Percentiles rank a stretch among this genome's conserved stretches.
Conservation (phyloP, 2,329 filamentous ascomycete genomes). For the Colletotrichum camelliae region DNA sequence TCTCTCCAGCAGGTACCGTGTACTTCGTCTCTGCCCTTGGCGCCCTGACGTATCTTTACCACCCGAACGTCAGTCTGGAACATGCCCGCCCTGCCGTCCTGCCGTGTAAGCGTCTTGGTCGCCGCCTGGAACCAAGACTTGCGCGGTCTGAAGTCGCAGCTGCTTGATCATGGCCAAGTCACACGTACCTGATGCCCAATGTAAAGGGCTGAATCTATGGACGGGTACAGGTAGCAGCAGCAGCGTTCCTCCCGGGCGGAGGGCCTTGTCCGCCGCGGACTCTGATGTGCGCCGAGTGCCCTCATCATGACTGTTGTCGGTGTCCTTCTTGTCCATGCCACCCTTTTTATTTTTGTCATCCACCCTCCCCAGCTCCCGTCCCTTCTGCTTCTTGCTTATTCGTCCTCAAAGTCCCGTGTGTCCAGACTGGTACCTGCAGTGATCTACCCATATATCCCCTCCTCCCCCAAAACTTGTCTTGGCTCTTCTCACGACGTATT, state of each 20-base stretch:
- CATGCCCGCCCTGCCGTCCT: background rate
- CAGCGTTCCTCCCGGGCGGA: background rate
- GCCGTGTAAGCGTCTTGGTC: slow-evolving; percentile 7
- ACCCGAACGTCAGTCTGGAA: background rate
- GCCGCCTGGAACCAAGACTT: background rate
- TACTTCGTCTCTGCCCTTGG: background rate
- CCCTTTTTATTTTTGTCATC: background rate
- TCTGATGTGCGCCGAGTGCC: background rate
- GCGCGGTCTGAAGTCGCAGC: background rate
- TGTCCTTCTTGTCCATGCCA: background rate
- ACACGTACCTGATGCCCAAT: background rate
- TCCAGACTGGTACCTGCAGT: background rate
- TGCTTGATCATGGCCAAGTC: background rate
- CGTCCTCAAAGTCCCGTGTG: background rate
- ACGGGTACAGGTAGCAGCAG: background rate
- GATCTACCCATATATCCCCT: background rate
- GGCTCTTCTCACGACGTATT: background rate
- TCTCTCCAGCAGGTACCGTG: background rate
- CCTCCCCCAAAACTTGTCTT: background rate
- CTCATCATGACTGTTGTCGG: slow-evolving; percentile 9
- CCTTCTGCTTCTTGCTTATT: background rate
- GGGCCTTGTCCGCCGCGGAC: background rate
- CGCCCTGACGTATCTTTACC: background rate
- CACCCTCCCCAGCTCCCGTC: background rate
- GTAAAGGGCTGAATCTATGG: background rate